Evolutionary conservation across 1,284 basidiomycete genomes (phyloP).

Genomic region (Cerioporus squamosus): DNA sequence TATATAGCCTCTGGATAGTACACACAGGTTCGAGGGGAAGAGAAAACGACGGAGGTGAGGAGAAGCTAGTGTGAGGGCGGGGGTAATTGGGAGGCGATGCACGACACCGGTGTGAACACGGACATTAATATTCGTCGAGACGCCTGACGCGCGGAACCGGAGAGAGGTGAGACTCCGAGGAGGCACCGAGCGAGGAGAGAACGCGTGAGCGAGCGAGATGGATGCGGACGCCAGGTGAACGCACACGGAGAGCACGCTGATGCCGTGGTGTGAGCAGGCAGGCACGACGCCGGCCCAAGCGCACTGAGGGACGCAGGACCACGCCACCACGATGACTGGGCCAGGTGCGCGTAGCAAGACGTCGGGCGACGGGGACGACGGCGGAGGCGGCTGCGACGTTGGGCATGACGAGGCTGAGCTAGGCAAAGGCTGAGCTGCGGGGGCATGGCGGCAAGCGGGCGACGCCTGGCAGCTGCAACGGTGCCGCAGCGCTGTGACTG

Average conservation of each 20-base stretch:
- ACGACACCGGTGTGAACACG: constrained; percentile 18
- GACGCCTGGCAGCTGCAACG: not conserved
- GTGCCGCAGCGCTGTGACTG: constrained; percentile 15
- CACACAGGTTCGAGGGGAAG: not conserved
- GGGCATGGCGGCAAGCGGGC: not conserved
- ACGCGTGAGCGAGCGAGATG: constrained; percentile 5
- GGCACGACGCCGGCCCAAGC: not conserved
- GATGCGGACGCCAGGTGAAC: not conserved
- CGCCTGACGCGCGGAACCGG: constrained; percentile 14
- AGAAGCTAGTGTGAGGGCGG: constrained; percentile 4
- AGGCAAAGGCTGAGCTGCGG: not conserved
- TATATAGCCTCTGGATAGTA: constrained; percentile 20
- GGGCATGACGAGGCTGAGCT: not conserved
- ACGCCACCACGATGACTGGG: not conserved
- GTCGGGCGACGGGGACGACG: not conserved
- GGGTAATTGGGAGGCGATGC: constrained; percentile 5
- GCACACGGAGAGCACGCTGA: constrained; percentile 11
- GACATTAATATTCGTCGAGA: constrained; percentile 8
- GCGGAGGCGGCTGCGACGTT: constrained; percentile 1
- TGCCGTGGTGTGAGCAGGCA: constrained; percentile 8
- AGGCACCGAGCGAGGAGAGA: constrained; percentile 10
- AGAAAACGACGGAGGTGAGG: constrained; percentile 3
- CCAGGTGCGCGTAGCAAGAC: not conserved
- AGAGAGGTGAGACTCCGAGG: constrained; percentile 9
- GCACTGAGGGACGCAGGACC: not conserved